Conservation (phyloP, 768 basidiomycete species). For the Lyophyllum atratum region DNA sequence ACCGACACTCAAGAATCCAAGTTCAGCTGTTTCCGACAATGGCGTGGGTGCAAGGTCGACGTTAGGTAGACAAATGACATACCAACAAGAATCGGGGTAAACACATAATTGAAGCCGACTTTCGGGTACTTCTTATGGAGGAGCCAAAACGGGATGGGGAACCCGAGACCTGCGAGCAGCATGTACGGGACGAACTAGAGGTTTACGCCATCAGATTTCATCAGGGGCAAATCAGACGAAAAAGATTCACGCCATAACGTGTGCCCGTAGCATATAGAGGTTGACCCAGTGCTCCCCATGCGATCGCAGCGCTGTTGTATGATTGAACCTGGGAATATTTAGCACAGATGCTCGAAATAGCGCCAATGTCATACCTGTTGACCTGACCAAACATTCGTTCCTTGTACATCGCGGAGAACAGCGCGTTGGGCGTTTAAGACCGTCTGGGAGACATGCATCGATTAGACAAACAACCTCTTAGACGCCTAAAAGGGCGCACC, state of each 20-base stretch:
- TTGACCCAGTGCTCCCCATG: conserved; percentile 57
- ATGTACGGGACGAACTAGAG: conserved; percentile 43
- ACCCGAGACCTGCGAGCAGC: conserved; percentile 46
- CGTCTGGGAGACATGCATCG: conserved; percentile 11
- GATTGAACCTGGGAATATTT: conserved; percentile 32
- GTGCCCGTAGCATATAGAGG: conserved; percentile 44
- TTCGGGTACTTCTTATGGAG: conserved; percentile 48
- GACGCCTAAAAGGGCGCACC: conserved; percentile 31
- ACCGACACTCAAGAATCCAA: conserved; percentile 53
- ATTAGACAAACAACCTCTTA: background rate
- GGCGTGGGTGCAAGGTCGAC: conserved; percentile 13
- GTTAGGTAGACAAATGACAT: conserved; percentile 25
- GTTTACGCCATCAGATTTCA: background rate
- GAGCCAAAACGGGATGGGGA: conserved; percentile 55
- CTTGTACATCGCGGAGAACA: conserved; percentile 45
- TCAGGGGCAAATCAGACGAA: conserved; percentile 11
- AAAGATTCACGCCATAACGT: conserved; percentile 40
- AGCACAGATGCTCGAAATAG: background rate
- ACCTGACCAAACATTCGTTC: conserved; percentile 57
- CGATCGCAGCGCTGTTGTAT: conserved; percentile 53
- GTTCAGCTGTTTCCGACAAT: conserved; percentile 22
- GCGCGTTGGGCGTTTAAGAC: conserved; percentile 35
- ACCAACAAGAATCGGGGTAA: conserved; percentile 37
- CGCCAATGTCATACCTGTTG: conserved; percentile 36
- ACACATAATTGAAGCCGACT: conserved; percentile 45